A percentile compares a stretch with the other conserved stretches of the same genome.
phyloP scores from a whole-genome alignment of 1,284 basidiomycete species.

The Melampsora americana region DNA sequence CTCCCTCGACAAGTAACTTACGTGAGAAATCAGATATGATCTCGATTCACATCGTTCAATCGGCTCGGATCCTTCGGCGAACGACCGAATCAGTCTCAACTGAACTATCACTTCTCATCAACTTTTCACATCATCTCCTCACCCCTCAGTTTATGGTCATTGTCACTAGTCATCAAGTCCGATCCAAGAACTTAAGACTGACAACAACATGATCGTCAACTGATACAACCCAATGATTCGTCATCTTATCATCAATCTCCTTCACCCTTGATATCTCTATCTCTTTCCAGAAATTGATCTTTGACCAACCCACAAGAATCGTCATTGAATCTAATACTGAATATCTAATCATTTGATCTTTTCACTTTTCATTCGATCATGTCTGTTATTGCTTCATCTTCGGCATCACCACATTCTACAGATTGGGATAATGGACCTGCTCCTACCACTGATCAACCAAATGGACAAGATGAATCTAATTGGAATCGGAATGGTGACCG shows the following conservation, averaged over 20 bases:
- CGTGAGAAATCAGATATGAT: no score
- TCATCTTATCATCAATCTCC: background rate
- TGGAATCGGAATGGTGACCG: background rate
- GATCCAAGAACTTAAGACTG: no score
- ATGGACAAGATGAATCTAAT: background rate
- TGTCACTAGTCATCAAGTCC: no score
- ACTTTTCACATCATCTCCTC: no score
- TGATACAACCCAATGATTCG: no score
- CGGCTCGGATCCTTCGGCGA: no score
- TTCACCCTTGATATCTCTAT: background rate
- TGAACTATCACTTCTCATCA: no score
- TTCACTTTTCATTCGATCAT: background rate
- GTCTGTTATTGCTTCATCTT: background rate
- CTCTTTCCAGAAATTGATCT: background rate
- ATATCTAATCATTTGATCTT: background rate
- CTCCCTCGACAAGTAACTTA: no score
- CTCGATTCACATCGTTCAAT: no score
- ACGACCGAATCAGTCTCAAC: no score
- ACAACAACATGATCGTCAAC: no score
- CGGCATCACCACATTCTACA: conserved; percentile 4
- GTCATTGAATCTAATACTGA: background rate
- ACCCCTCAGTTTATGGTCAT: no score
- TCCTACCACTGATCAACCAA: conserved; percentile 11
- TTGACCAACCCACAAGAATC: background rate
- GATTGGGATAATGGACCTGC: conserved; percentile 44